Percentiles rank a stretch among this genome's conserved stretches.
Conservation (phyloP, 495 filamentous ascomycete genomes). For the Penicillium coprophilum region DNA sequence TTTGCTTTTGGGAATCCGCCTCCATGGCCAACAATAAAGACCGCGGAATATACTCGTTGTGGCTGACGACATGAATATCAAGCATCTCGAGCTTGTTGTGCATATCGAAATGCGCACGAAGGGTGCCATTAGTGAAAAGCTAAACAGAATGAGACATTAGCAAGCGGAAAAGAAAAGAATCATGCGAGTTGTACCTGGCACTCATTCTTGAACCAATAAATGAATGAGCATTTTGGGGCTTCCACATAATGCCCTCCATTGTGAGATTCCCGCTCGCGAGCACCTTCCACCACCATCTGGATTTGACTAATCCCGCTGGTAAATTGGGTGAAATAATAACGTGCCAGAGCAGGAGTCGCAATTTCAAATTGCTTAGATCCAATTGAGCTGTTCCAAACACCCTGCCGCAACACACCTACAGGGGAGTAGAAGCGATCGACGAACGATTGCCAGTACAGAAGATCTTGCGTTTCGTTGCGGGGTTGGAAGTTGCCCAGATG, state of each 20-base stretch:
- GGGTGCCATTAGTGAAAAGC: slow-evolving; percentile 62
- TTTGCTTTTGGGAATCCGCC: slow-evolving; percentile 62
- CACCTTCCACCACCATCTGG: slow-evolving; percentile 66
- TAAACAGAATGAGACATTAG: slow-evolving; percentile 26
- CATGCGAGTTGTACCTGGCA: slow-evolving; percentile 57
- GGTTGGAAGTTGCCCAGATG: slow-evolving; percentile 63
- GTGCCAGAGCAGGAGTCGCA: slow-evolving; percentile 66
- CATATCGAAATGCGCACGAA: slow-evolving; percentile 65
- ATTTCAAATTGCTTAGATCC: slow-evolving; percentile 75
- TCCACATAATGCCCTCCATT: slow-evolving; percentile 66
- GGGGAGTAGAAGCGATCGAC: slow-evolving; percentile 74
- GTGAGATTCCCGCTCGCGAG: slow-evolving; percentile 55
- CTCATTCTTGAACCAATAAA: slow-evolving; percentile 71
- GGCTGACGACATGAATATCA: slow-evolving; percentile 60
- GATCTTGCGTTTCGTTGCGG: slow-evolving; percentile 56
- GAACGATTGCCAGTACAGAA: slow-evolving; percentile 71
- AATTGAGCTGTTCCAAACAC: slow-evolving; percentile 52
- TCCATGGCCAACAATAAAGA: slow-evolving; percentile 49
- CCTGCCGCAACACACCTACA: slow-evolving; percentile 65
- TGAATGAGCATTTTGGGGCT: slow-evolving; percentile 59
- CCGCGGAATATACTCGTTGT: slow-evolving; percentile 69
- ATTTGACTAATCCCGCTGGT: slow-evolving; percentile 78
- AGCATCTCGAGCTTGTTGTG: slow-evolving; percentile 72
- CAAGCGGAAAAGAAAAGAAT: background rate
- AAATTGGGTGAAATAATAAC: slow-evolving; percentile 80